Evolutionary conservation across 441 rosid species (phyloP).

Genomic region (Kokia cookei): DNA sequence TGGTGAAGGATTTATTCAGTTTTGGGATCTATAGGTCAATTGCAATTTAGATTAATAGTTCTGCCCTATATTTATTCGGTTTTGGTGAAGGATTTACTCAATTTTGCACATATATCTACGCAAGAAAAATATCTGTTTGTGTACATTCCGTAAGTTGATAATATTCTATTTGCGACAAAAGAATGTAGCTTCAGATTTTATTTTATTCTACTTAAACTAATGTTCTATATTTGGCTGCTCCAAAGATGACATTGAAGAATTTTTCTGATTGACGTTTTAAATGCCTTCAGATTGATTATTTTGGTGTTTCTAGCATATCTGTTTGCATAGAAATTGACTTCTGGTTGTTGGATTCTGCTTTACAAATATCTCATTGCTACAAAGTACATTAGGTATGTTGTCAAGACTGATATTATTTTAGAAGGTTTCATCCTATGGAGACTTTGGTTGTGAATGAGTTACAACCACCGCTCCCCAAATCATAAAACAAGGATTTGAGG

Average conservation of each 20-base stretch:
- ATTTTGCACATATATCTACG: not conserved
- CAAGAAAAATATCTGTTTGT: not conserved
- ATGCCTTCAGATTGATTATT: not conserved
- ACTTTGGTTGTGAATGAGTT: not conserved
- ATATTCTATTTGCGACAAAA: not conserved
- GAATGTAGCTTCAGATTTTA: not conserved
- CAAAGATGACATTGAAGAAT: not conserved
- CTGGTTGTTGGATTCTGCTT: not conserved
- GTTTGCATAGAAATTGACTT: not conserved
- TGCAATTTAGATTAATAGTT: slow-evolving; percentile 2
- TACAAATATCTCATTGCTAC: not conserved
- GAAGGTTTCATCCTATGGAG: not conserved
- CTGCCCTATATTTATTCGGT: not conserved
- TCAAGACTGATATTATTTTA: not conserved
- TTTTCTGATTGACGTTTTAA: not conserved
- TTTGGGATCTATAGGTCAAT: not conserved
- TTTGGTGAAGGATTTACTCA: not conserved
- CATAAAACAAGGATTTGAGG: not conserved
- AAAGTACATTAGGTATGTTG: not conserved
- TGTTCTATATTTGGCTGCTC: not conserved
- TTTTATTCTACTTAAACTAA: slow-evolving; percentile 1
- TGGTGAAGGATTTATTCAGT: slow-evolving; percentile 8
- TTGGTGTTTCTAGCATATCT: not conserved
- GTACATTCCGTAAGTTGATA: not conserved
- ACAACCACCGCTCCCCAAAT: not conserved